phyloP scores from a whole-genome alignment of 148 eudicot genomes.

The Euryodendron excelsum region DNA sequence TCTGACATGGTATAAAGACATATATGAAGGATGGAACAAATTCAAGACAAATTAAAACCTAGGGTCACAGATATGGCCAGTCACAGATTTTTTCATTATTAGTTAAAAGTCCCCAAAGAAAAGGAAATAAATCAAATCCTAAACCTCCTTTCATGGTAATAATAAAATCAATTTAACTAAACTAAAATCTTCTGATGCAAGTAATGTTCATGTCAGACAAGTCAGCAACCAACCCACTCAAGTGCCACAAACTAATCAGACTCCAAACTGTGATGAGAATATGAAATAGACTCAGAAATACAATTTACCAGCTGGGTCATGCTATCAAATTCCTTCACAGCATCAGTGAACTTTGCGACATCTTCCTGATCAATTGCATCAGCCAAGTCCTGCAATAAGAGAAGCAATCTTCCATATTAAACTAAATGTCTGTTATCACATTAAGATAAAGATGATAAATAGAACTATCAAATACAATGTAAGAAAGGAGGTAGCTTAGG shows the following conservation, averaged over 20 bases:
- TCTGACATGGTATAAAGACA: not conserved
- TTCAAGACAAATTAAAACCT: not conserved
- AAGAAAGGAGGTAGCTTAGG: not conserved
- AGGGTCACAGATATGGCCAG: not conserved
- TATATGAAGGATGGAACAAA: not conserved
- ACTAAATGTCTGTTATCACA: not conserved
- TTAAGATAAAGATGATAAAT: not conserved
- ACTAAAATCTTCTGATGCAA: not conserved
- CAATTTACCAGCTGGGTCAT: constrained; percentile 53
- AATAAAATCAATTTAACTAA: not conserved
- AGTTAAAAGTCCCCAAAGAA: too few species aligned
- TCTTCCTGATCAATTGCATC: constrained; percentile 62
- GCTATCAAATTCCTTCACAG: constrained; percentile 53
- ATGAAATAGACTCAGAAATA: not conserved
- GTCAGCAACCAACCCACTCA: not conserved
- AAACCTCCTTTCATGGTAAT: not conserved
- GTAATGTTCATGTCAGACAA: not conserved
- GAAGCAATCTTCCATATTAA: not conserved
- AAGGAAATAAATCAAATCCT: too few species aligned
- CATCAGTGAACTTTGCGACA: constrained; percentile 44
- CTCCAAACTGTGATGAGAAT: not conserved
- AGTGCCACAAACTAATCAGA: not conserved
- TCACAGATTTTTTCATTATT: not conserved
- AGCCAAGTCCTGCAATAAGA: constrained; percentile 45
- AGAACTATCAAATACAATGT: not conserved